Evolutionary conservation across 257 asterid genomes (phyloP), one percentile per base, ranked within the genome.

Genomic region (Echites panduratus): DNA sequence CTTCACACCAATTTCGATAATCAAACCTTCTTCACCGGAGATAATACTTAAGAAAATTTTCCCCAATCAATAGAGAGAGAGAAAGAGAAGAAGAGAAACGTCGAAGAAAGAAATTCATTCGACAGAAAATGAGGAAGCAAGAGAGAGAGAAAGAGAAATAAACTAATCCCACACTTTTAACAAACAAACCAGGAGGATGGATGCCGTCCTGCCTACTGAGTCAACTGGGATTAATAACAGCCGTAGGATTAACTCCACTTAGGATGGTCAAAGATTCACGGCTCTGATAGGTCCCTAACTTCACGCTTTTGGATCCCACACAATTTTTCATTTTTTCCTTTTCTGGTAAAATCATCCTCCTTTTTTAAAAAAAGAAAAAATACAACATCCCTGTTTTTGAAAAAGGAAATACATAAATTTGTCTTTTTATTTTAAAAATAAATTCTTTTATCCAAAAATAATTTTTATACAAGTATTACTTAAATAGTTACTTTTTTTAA

Each of bases 131-230:
- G 41, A 62, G 24, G 45, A 35, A 29, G 67, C 12, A 38, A 14
- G 35, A 13, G 17, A 57, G 66, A 59, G 66, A 59, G 66, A 59
- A 27, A 59, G 66, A 59, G 20, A 58, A 56, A n/a, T 43, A 20
- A 38, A 64, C 48, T 7, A 17, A 19, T 64, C 49, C 49, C 49
- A 5, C 68, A 9, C 22, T 54, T 63, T 63, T 57, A 58, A 58
- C 65, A 12, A 58, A 58, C 65, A 27, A 58, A 58, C 65, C 27
- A n/a, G n/a, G n/a, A n/a, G n/a, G n/a, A n/a, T 26, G 19, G 26
- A 64, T 64, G 69, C 69, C 69, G 69, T 64, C 49, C 69, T 64
- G 44, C 69, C 49, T 38, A 8, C 11, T 19, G 69, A 38, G 5
- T 38, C 22, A 64, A 17, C 27, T 38, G 17, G 49, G 10, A 38